Percentiles rank a stretch among this genome's conserved stretches.
Evolutionary conservation across 805 yeast genomes (phyloP).

Genomic region (Vanderwaltozyma tropicalis): DNA sequence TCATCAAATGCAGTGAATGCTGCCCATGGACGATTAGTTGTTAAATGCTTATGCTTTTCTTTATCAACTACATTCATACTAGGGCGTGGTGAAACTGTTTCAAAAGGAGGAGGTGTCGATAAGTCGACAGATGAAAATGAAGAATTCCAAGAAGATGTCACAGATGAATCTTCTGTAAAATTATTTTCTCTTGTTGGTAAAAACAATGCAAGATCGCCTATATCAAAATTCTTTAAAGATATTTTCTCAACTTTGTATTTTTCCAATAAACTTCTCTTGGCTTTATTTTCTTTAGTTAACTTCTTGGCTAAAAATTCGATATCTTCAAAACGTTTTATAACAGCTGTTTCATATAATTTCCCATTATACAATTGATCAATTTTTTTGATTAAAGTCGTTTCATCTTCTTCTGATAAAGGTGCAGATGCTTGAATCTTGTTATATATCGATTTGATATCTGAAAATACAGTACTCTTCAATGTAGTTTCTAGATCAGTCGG

Average conservation of each 20-base stretch:
- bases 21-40: slow-evolving; percentile 63
- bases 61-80: not conserved
- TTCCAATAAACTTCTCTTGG: slow-evolving; percentile 21
- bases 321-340: slow-evolving; percentile 72
- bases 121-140: slow-evolving; percentile 28
- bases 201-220: slow-evolving; percentile 73
- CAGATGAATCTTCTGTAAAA: slow-evolving; percentile 5
- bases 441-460: slow-evolving; percentile 15
- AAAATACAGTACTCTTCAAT: slow-evolving; percentile 41
- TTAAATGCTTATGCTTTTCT: slow-evolving; percentile 1
- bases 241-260: slow-evolving; percentile 36
- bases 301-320: slow-evolving; percentile 84
- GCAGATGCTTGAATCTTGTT: slow-evolving; percentile 4
- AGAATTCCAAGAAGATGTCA: slow-evolving; percentile 21
- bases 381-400: slow-evolving; percentile 5
- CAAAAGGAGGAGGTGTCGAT: slow-evolving; percentile 26
- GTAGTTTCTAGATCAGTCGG: slow-evolving; percentile 30
- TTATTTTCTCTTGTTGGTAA: slow-evolving; percentile 54
- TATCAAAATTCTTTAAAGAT: slow-evolving; percentile 54
- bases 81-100: slow-evolving; percentile 4
- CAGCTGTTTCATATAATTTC: slow-evolving; percentile 31
- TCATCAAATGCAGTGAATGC: slow-evolving; percentile 73
- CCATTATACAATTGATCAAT: slow-evolving; percentile 21
- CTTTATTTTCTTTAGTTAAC: slow-evolving; percentile 50
- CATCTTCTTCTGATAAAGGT: not conserved